Conservation (phyloP, 139 green algal species). For the Chlorella sp. region DNA sequence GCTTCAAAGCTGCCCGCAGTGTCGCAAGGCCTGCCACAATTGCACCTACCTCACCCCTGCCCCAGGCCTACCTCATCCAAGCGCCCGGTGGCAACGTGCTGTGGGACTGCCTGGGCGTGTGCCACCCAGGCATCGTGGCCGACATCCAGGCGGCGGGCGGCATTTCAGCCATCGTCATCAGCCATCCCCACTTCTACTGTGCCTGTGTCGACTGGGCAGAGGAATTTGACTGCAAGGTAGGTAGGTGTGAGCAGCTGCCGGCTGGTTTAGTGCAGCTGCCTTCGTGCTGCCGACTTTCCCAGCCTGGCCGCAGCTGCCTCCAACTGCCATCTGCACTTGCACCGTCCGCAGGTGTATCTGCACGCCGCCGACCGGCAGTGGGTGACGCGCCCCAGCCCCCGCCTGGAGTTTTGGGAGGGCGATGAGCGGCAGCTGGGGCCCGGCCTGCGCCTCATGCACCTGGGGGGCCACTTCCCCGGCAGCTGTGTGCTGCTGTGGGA, state of each 20-base stretch:
- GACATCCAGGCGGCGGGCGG: constrained; percentile 34
- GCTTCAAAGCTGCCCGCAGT: too few species aligned
- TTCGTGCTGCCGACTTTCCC: too few species aligned
- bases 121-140: constrained; percentile 1
- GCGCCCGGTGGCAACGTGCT: constrained; percentile 43
- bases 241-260: too few species aligned
- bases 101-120: constrained; percentile 54
- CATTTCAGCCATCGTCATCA: constrained; percentile 52
- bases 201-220: constrained; percentile 38
- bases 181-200: constrained; percentile 53
- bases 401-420: constrained; percentile 30
- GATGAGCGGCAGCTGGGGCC: constrained; percentile 20
- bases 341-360: constrained; percentile 26
- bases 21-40: too few species aligned
- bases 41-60: not conserved
- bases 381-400: not conserved
- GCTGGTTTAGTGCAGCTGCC: not conserved
- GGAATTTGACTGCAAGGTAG: constrained; percentile 34
- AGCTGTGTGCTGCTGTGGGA: constrained; percentile 33
- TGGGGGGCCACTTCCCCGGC: constrained; percentile 58
- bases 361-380: constrained; percentile 21
- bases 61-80: constrained; percentile 14
- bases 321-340: not conserved
- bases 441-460: not conserved
- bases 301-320: too few species aligned